Conservation (phyloP, 345 rosid genomes). For the Raphanus raphanistrum region DNA sequence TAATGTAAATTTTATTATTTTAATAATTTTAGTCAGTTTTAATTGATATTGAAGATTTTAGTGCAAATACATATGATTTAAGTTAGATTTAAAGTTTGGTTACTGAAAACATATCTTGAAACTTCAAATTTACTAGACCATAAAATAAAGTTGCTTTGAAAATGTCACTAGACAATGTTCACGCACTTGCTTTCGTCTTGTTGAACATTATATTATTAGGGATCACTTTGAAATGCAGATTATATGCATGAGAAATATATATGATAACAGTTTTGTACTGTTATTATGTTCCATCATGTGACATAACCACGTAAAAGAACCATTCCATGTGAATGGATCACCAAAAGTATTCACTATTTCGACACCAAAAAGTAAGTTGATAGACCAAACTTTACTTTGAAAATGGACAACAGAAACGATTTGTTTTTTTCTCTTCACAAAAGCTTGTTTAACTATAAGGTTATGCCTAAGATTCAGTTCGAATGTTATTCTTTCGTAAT, state of each 20-base stretch:
- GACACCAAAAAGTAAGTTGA: slow-evolving; percentile 15
- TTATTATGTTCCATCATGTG: slow-evolving; percentile 31
- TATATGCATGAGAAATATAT: slow-evolving; percentile 29
- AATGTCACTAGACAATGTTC: background rate
- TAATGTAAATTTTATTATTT: too few species aligned
- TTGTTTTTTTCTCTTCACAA: background rate
- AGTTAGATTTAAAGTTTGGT: background rate
- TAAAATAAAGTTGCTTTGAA: background rate
- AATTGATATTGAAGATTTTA: too few species aligned
- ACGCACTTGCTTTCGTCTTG: slow-evolving; percentile 2
- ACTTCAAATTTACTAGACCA: background rate
- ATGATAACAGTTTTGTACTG: slow-evolving; percentile 18
- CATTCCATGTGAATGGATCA: slow-evolving; percentile 29
- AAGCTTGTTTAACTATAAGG: background rate
- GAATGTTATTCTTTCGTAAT: background rate
- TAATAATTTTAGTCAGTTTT: too few species aligned
- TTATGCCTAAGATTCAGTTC: background rate
- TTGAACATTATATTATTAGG: background rate
- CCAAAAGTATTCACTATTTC: slow-evolving; percentile 9
- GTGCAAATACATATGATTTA: too few species aligned
- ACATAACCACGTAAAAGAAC: slow-evolving; percentile 23
- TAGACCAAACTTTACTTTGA: slow-evolving; percentile 26
- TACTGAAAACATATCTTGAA: background rate
- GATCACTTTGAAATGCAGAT: slow-evolving; percentile 7
- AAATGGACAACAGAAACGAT: slow-evolving; percentile 6